Percentiles rank a stretch among this genome's conserved stretches.
phyloP scores from a whole-genome alignment of 192 early-diverging fungal genomes.

The Spinellus fusiger region DNA sequence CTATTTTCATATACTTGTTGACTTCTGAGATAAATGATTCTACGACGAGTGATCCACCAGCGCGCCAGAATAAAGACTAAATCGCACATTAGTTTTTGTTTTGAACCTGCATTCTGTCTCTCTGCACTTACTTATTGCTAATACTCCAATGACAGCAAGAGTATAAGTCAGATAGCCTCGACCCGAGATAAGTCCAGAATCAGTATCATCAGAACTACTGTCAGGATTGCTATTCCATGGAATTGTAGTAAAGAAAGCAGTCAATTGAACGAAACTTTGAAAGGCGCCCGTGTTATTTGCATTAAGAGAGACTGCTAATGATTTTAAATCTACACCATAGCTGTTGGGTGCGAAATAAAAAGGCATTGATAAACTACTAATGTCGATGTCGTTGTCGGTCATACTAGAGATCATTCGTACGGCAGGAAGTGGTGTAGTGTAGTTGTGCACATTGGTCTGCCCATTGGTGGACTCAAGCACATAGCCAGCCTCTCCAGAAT shows the following conservation, averaged over 20 bases:
- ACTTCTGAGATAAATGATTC: too few species aligned
- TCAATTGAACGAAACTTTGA: neutral
- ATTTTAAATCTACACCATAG: slow-evolving; percentile 11
- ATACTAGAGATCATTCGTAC: slow-evolving; percentile 7
- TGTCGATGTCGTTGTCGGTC: slow-evolving; percentile 18
- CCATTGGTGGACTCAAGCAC: neutral
- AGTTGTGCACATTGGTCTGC: neutral
- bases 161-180: slow-evolving; percentile 23
- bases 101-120: neutral
- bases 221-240: neutral
- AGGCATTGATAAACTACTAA: neutral
- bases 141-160: slow-evolving; percentile 18
- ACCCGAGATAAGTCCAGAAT: neutral
- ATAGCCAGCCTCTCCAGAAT: neutral
- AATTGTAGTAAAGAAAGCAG: neutral
- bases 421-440: neutral
- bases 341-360: slow-evolving; percentile 21
- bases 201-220: neutral
- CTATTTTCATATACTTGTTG: too few species aligned
- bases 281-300: neutral
- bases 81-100: neutral
- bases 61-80: slow-evolving; percentile 21
- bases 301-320: neutral
- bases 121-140: slow-evolving; percentile 17
- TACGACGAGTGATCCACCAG: too few species aligned